These are phyloP conservation scores for Suillus paluster DNA, from an alignment of 768 basidiomycete genomes.

Conservation along the genomic window DNA sequence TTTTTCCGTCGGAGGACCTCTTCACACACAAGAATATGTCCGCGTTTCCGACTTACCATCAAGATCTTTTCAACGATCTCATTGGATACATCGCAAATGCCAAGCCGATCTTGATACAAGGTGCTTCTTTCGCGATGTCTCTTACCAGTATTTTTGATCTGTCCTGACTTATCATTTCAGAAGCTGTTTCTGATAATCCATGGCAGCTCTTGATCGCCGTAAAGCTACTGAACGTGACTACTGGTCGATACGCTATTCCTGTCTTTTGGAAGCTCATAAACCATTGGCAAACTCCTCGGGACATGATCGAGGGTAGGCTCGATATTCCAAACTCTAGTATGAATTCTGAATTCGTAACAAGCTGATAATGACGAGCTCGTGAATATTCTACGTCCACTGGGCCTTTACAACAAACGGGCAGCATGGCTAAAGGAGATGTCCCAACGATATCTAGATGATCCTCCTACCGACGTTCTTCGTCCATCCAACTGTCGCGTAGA, in stretches of 20 bases:
- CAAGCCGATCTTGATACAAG: conserved; percentile 37
- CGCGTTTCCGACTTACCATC: neutral
- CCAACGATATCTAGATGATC: conserved; percentile 50
- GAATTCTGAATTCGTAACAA: conserved; percentile 22
- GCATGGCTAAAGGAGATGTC: conserved; percentile 61
- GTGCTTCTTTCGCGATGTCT: conserved; percentile 16
- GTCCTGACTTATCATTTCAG: conserved; percentile 32
- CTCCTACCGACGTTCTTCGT: conserved; percentile 38
- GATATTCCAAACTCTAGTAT: neutral
- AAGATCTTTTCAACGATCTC: conserved; percentile 24
- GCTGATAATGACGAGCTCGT: conserved; percentile 50
- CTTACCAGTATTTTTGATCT: neutral
- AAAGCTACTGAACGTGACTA: conserved; percentile 72
- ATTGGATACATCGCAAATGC: conserved; percentile 31
- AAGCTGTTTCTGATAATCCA: conserved; percentile 56
- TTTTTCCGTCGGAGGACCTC: neutral
- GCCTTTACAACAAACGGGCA: conserved; percentile 61
- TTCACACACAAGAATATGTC: neutral
- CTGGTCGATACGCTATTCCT: conserved; percentile 65
- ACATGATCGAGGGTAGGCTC: conserved; percentile 56
- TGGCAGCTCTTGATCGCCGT: conserved; percentile 75
- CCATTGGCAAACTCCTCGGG: conserved; percentile 61
- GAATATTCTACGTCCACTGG: conserved; percentile 54
- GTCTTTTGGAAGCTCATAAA: conserved; percentile 61
- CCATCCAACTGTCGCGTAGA: conserved; percentile 24